phyloP scores from a whole-genome alignment of 2,329 filamentous ascomycete species.

The Pestalotiopsis fici region DNA sequence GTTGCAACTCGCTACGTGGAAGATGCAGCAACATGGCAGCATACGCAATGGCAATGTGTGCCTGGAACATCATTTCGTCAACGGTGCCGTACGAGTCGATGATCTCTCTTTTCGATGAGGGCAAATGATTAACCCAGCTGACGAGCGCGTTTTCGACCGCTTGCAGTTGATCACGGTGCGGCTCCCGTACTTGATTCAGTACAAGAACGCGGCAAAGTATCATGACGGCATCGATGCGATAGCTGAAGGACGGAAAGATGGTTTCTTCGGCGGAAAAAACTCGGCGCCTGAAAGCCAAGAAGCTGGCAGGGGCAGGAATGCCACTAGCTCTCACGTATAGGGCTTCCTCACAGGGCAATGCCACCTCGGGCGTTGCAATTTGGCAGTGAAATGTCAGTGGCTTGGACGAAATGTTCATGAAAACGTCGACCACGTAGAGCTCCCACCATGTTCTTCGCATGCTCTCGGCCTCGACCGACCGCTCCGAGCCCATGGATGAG shows the following conservation, averaged over 20 bases:
- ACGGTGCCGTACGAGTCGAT: not conserved
- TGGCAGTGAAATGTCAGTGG: not conserved
- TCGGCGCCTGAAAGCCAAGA: not conserved
- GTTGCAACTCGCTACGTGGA: not conserved
- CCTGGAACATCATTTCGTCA: conserved; percentile 4
- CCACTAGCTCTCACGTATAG: not conserved
- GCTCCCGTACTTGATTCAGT: not conserved
- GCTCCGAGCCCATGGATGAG: not conserved
- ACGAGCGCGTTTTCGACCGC: not conserved
- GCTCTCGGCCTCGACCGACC: not conserved
- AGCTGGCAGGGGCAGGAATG: not conserved
- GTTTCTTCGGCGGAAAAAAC: not conserved
- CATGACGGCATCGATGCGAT: not conserved
- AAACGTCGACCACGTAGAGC: conserved; percentile 1
- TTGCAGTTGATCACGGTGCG: conserved; percentile 1
- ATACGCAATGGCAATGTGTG: not conserved
- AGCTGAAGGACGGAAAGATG: not conserved
- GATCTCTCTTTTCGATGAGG: not conserved
- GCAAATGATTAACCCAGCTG: not conserved
- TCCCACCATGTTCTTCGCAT: conserved; percentile 3
- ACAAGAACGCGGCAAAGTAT: not conserved
- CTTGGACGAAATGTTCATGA: not conserved
- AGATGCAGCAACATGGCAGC: conserved; percentile 1
- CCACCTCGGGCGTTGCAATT: not conserved
- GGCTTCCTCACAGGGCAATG: not conserved